Evolutionary conservation across 352 stramenopile species (phyloP), one percentile per base, ranked within the genome.

Genomic region (Paralagenidium karlingii): DNA sequence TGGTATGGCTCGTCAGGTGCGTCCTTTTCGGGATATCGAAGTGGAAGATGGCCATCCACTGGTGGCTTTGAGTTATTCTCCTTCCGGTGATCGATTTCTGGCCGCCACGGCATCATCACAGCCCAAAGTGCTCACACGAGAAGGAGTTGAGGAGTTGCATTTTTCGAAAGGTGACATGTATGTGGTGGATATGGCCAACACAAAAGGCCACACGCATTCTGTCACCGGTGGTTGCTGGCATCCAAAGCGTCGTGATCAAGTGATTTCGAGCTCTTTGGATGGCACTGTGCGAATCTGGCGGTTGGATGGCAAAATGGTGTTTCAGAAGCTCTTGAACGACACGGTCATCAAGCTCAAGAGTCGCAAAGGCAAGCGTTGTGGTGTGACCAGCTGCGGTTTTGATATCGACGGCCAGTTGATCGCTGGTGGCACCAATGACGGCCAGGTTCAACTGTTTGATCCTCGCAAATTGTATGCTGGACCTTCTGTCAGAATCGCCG

Each of bases 131-230:
- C 48, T 91, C 27, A 68, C 63, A 7, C 64, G 77, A 16, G 77
- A 91, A 61, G 77, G 77, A 18, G 69, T 88, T 5, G 68, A 81
- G 26, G 69, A 88, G 48, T 28, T 87, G 0, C 74, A 91, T 28
- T 86, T 87, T 28, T 66, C 68, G 15, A 86, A 80, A 33, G 77
- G 77, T 20, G 77, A 91, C 45, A 88, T 88, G 74, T 91, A 91
- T 48, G 66, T 89, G 15, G 60, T 87, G 24, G 78, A 91, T 43
- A 91, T 91, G 78, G 67, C 60, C 0, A 65, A 88, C 40, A 91
- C 78, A 9, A 79, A 80, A 21, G 78, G 78, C 7, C 78, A 91
- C 50, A 91, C 78, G 25, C 71, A 88, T 55, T 53, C 67, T 1
- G 55, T 77, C 22, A 88, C 78, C 8, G 60, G 68, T 15, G 78